phyloP scores from a whole-genome alignment of 1,284 basidiomycete species.

The Ustilago tritici region DNA sequence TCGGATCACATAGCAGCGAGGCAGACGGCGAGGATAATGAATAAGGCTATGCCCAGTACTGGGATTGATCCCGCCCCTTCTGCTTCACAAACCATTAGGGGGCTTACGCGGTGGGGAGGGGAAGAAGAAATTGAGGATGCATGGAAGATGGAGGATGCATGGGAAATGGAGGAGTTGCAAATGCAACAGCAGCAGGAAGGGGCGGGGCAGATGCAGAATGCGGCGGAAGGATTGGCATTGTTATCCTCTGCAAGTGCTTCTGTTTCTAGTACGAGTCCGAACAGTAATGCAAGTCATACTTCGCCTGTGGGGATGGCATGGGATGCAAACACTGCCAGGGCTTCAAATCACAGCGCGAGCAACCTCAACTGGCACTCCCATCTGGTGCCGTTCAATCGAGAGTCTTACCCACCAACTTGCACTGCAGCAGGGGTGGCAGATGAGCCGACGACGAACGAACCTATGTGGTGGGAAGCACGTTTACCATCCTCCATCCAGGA shows the following conservation, averaged over 20 bases:
- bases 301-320: not conserved
- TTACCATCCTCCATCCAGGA: not conserved
- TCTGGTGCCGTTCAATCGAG: not conserved
- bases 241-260: constrained; percentile 29
- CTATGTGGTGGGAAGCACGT: constrained; percentile 38
- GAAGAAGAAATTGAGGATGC: constrained; percentile 20
- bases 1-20: constrained; percentile 24
- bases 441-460: constrained; percentile 11
- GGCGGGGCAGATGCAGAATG: constrained; percentile 29
- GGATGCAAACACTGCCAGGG: not conserved
- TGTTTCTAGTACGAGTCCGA: constrained; percentile 1
- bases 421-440: not conserved
- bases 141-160: constrained; percentile 25
- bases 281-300: not conserved
- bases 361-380: not conserved
- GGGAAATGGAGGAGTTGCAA: constrained; percentile 13
- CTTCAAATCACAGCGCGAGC: not conserved
- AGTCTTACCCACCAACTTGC: not conserved
- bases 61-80: constrained; percentile 8
- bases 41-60: constrained; percentile 20
- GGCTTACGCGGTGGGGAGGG: not conserved
- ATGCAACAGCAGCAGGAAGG: not conserved
- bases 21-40: constrained; percentile 18
- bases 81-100: not conserved
- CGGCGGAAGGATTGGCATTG: constrained; percentile 39